These are phyloP conservation scores for Bipolaris gigantea DNA, from an alignment of 2,329 filamentous ascomycete species.

Conservation along the genomic window DNA sequence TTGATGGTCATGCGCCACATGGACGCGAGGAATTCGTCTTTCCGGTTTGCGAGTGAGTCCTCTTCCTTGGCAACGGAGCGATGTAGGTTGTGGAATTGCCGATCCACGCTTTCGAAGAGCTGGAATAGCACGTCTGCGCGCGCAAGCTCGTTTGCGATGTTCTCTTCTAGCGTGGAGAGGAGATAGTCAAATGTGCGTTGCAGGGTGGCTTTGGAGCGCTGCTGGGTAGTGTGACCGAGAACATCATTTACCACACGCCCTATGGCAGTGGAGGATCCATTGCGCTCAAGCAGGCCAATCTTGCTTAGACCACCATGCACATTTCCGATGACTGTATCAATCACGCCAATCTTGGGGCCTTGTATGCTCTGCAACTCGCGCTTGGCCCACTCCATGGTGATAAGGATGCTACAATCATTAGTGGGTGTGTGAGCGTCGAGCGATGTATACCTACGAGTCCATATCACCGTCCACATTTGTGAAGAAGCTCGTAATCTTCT, in stretches of 20 bases:
- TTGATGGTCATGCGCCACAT: conserved; percentile 87
- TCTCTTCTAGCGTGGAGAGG: conserved; percentile 82
- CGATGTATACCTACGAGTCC: conserved; percentile 63
- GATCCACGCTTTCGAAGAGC: conserved; percentile 90
- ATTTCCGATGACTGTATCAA: conserved; percentile 80
- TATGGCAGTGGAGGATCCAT: conserved; percentile 63
- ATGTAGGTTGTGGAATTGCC: conserved; percentile 85
- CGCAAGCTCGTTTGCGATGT: conserved; percentile 80
- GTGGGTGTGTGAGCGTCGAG: conserved; percentile 7
- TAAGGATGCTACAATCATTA: conserved; percentile 66
- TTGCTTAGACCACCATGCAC: conserved; percentile 75
- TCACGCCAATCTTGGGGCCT: conserved; percentile 52
- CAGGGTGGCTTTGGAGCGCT: conserved; percentile 77
- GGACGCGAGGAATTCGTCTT: conserved; percentile 78
- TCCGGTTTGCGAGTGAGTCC: conserved; percentile 75
- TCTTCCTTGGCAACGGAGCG: conserved; percentile 83
- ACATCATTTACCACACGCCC: conserved; percentile 70
- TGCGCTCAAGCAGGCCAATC: conserved; percentile 49
- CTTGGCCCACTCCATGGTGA: conserved; percentile 95
- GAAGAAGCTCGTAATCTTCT: conserved; percentile 90
- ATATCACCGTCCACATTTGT: conserved; percentile 91
- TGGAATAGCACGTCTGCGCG: conserved; percentile 79
- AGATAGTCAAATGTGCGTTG: conserved; percentile 89
- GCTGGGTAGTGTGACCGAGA: conserved; percentile 78
- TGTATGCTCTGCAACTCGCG: conserved; percentile 68